Conservation (phyloP, 257 asterid species). For the Solanum paucissectum region DNA sequence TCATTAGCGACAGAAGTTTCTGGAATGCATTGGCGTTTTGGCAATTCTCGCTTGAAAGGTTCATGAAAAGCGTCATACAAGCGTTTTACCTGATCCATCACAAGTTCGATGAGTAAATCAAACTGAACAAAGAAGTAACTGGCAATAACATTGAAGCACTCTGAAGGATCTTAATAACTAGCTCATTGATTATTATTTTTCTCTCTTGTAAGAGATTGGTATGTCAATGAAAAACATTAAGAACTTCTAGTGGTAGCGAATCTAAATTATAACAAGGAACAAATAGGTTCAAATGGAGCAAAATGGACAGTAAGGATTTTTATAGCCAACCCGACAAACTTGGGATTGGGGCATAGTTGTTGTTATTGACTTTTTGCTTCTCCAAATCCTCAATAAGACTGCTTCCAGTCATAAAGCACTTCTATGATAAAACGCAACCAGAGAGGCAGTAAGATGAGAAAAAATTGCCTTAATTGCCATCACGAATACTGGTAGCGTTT, state of each 20-base stretch:
- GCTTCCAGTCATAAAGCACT: neutral
- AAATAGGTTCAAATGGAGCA: neutral
- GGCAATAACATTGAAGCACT: neutral
- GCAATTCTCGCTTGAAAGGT: conserved; percentile 79
- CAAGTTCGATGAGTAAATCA: neutral
- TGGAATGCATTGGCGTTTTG: conserved; percentile 20
- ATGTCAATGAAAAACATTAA: neutral
- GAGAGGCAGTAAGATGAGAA: neutral
- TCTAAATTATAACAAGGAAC: neutral
- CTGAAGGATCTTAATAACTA: neutral
- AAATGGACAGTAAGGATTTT: neutral
- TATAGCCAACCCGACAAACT: neutral
- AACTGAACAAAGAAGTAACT: neutral
- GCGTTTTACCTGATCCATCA: conserved; percentile 62
- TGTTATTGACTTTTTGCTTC: neutral
- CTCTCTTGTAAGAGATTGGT: neutral
- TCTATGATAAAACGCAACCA: neutral
- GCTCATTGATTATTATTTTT: neutral
- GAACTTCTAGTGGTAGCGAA: neutral
- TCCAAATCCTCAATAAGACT: neutral
- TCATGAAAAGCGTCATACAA: conserved; percentile 81
- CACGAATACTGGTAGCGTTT: neutral
- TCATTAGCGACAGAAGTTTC: conserved; percentile 20
- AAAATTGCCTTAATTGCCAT: neutral
- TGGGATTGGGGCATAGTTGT: neutral